Evolutionary conservation across 2,329 filamentous ascomycete species (phyloP).

Genomic region (Neurospora crassa): DNA sequence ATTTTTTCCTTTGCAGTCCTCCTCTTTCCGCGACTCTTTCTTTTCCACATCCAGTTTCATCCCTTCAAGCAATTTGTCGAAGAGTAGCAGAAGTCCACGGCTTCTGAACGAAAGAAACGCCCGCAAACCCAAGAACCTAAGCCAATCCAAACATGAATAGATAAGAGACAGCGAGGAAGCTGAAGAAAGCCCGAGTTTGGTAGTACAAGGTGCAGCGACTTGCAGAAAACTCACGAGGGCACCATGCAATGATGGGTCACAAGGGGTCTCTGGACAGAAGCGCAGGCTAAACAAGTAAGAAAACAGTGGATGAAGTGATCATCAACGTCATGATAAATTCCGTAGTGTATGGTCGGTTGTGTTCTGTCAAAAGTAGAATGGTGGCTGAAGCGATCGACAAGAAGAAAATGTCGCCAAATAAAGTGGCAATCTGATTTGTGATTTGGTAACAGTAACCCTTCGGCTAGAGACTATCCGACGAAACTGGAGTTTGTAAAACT

Average conservation of each 20-base stretch:
- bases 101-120: not conserved
- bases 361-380: constrained; percentile 16
- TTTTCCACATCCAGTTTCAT: not conserved
- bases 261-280: not conserved
- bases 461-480: not conserved
- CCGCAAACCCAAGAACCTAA: not conserved
- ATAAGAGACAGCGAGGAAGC: not conserved
- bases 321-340: constrained; percentile 19
- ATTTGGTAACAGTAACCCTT: not conserved
- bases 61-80: not conserved
- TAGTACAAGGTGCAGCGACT: not conserved
- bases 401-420: constrained; percentile 5
- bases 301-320: constrained; percentile 7
- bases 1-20: not conserved
- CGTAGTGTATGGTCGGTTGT: constrained; percentile 16
- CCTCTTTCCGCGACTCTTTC: not conserved
- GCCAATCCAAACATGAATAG: not conserved
- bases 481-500: not conserved
- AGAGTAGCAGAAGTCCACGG: not conserved
- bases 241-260: not conserved
- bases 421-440: not conserved
- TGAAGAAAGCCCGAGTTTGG: not conserved
- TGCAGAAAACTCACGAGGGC: not conserved
- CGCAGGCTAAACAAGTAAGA: not conserved
- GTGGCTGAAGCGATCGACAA: constrained; percentile 15